A percentile compares a stretch with the other conserved stretches of the same genome.
Evolutionary conservation across 2,329 filamentous ascomycete genomes (phyloP).

Genomic region (Diaporthe ilicicola): DNA sequence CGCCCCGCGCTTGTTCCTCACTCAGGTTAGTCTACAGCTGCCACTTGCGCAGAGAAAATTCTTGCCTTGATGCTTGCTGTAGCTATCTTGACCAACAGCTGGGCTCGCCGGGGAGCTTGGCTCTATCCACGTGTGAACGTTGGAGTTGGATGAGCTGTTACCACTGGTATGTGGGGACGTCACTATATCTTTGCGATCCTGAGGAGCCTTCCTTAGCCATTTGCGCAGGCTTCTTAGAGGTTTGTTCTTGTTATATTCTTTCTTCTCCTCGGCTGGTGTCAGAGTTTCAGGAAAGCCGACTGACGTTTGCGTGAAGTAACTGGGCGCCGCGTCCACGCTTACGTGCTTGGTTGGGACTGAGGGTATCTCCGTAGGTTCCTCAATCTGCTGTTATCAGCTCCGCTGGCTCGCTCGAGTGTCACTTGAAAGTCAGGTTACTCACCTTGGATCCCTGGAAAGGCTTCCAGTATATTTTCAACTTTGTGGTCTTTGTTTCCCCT

Average conservation of each 20-base stretch:
- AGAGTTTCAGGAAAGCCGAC: not conserved
- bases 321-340: not conserved
- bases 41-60: too few relatives aligned
- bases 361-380: not conserved
- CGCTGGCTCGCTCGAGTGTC: not conserved
- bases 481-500: not conserved
- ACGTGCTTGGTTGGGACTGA: not conserved
- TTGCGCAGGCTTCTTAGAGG: slow-evolving; percentile 3
- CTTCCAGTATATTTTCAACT: slow-evolving; percentile 9
- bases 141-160: not conserved
- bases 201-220: slow-evolving; percentile 22
- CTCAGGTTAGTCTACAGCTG: not conserved
- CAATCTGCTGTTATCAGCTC: slow-evolving; percentile 9
- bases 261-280: not conserved
- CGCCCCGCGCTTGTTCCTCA: slow-evolving; percentile 6
- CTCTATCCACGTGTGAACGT: not conserved
- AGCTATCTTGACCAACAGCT: not conserved
- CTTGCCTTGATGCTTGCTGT: slow-evolving; percentile 13
- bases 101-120: not conserved
- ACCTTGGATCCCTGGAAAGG: slow-evolving; percentile 16
- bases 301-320: slow-evolving; percentile 26
- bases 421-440: not conserved
- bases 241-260: not conserved
- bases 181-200: not conserved
- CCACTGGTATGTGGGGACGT: not conserved